Evolutionary conservation across 306 rosid genomes (phyloP).

Genomic region (Prunus armeniaca): DNA sequence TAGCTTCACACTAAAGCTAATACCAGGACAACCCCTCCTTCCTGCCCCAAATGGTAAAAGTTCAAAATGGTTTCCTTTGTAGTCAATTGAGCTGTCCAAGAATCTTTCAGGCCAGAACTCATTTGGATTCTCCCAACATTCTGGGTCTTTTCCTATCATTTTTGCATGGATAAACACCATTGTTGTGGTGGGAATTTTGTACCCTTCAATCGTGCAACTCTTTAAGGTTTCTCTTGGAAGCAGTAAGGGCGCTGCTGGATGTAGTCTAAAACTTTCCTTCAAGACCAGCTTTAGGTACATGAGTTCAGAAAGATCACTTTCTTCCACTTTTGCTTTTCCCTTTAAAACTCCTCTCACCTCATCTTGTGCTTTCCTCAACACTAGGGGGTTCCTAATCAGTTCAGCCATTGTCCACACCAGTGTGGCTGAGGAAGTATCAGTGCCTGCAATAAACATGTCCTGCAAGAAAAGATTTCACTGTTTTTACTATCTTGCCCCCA

Average conservation of each 20-base stretch:
- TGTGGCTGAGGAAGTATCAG: slow-evolving; percentile 20
- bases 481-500: no score
- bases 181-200: slow-evolving; percentile 11
- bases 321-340: slow-evolving; percentile 21
- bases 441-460: slow-evolving; percentile 29
- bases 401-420: slow-evolving; percentile 32
- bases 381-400: slow-evolving; percentile 25
- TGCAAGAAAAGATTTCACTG: no score
- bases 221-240: slow-evolving; percentile 16
- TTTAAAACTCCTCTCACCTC: slow-evolving; percentile 25
- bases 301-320: slow-evolving; percentile 14
- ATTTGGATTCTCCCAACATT: slow-evolving; percentile 15
- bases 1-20: background rate
- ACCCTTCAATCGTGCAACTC: slow-evolving; percentile 16
- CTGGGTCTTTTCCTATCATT: slow-evolving; percentile 13
- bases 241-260: slow-evolving; percentile 19
- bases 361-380: slow-evolving; percentile 13
- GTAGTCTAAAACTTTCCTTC: slow-evolving; percentile 21
- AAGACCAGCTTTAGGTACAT: slow-evolving; percentile 16
- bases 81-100: slow-evolving; percentile 18
- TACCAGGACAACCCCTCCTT: slow-evolving; percentile 26
- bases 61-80: slow-evolving; percentile 17
- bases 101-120: slow-evolving; percentile 25
- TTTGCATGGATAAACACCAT: slow-evolving; percentile 16
- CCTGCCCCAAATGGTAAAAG: slow-evolving; percentile 27